Evolutionary conservation across 2,329 filamentous ascomycete species (phyloP), one percentile per base, ranked within the genome.

Genomic region (Didymella exigua): DNA sequence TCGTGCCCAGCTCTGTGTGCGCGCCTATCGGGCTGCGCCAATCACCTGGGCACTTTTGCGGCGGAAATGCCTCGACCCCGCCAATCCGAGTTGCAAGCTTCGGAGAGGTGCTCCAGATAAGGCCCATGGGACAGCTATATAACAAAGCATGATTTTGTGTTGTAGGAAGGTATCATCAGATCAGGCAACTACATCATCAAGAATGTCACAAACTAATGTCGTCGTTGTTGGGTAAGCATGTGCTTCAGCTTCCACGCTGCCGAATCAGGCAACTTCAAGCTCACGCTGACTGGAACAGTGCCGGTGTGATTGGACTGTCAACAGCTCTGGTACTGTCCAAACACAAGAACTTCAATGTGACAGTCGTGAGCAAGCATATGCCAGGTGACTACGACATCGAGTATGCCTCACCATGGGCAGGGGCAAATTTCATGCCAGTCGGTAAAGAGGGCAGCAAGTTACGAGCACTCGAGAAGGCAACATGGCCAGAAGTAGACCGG

Each of bases 371-470:
- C 11, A 96, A 95, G 72, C 89, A 96, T 72, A 95, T 96, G 90
- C 92, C 92, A 0, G 92, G 93, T 23, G 92, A 96, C 78, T 96
- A 93, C 74, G 89, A 96, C 65, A 88, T 92, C 60, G 90, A 96
- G 80, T 96, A 96, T 73, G 89, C 91, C 3, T 95, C 90, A 14
- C 91, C 91, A 0, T 96, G 90, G 89, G 91, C 91, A 13, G 91
- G 91, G 11, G 91, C 90, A 55, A 93, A 93, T 69, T 87, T 86
- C 68, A 74, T 90, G 61, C 91, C 89, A 33, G 75, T 79, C 7
- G 76, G 73, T 33, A 76, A 75, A 55, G 72, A 73, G 43, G 77
- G 75, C 37, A 74, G 75, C 7, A 67, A 62, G 5, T 63, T 76
- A 16, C 71, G 76, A 46, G 65, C 65, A 13, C 79, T 75, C 56